Base-by-base conservation (phyloP, 139 green algal genomes). In the Micractinium conductrix region DNA sequence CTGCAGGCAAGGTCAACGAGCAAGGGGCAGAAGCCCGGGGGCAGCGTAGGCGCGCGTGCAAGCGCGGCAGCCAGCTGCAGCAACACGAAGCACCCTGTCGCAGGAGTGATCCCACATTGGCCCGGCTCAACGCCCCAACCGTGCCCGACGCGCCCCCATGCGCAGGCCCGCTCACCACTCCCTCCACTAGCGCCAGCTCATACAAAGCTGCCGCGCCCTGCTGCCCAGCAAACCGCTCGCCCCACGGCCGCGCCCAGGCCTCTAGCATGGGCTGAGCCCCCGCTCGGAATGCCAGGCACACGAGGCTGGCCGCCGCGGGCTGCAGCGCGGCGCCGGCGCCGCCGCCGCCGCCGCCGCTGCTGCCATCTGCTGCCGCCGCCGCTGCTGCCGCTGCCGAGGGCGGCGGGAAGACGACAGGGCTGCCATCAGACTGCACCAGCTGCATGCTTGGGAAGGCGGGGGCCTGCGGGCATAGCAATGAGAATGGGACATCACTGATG, bases 181-280 rank as follows among this genome's bases (percentile, higher is more conserved):
- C 90, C 75, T 92, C 89, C 50, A 92, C 80, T 7, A 92, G 42
- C 8, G 89, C 81, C 50, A 92, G 33, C 63, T 92, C 89, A n/a
- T 75, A 81, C 38, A 85, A 78, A n/a, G n/a, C n/a, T 9, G 38
- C 72, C 12, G 45, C 45, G 10, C 55, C 44, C 22, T n/a, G 28
- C 0, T 21, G n/a, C 17, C 68, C 73, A 30, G 60, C 58, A n/a
- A 88, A 87, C 6, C 60, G 44, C n/a, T 78, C 22, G 76, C 84
- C 84, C 42, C 87, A 89, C 2, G 62, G 19, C 6, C 14, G 30
- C 9, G 86, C 73, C 89, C 89, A 92, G 5, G 69, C 68, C 26
- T 87, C 80, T 22, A 92, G 69, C 81, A 92, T 92, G 0, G 85
- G 78, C 80, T 92, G 89, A 43, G 89, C 85, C 0, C 89, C 89